Percentiles rank a stretch among this genome's conserved stretches.
phyloP scores from a whole-genome alignment of 306 rosid species.

The Malus sieversii region DNA sequence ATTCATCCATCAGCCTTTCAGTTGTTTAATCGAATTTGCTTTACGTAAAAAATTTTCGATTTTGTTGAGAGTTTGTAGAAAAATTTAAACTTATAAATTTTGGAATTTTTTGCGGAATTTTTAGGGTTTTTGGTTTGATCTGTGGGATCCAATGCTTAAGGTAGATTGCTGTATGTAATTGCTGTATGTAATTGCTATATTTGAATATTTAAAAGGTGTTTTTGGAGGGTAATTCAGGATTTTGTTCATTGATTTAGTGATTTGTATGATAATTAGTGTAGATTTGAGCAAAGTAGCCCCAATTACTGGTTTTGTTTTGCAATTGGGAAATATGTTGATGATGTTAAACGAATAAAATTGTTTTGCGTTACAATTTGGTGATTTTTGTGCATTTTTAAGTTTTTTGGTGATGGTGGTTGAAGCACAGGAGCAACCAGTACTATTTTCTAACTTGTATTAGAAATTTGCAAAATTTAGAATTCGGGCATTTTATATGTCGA shows the following conservation, averaged over 20 bases:
- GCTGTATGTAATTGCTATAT: not conserved
- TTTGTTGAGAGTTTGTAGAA: not conserved
- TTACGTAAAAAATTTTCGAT: too few species aligned
- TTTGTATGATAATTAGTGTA: not conserved
- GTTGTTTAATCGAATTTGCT: not conserved
- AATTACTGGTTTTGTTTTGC: not conserved
- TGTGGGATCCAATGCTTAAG: not conserved
- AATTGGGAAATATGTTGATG: not conserved
- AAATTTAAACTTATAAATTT: not conserved
- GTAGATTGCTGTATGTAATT: not conserved
- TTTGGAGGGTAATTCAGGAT: not conserved
- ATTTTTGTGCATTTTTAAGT: not conserved
- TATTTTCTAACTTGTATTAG: not conserved
- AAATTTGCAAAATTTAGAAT: not conserved
- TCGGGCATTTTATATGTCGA: not conserved
- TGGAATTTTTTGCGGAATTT: not conserved
- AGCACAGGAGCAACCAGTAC: not conserved
- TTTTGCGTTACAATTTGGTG: not conserved
- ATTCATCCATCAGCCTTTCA: not conserved
- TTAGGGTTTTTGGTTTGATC: not conserved
- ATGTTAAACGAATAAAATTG: not conserved
- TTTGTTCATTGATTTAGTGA: not conserved
- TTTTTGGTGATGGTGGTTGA: too few species aligned
- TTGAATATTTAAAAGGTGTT: not conserved
- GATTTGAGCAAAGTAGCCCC: not conserved